Evolutionary conservation across 78 protist species (phyloP), one percentile per base, ranked within the genome.

Genomic region (Dictyostelium capitatum): DNA sequence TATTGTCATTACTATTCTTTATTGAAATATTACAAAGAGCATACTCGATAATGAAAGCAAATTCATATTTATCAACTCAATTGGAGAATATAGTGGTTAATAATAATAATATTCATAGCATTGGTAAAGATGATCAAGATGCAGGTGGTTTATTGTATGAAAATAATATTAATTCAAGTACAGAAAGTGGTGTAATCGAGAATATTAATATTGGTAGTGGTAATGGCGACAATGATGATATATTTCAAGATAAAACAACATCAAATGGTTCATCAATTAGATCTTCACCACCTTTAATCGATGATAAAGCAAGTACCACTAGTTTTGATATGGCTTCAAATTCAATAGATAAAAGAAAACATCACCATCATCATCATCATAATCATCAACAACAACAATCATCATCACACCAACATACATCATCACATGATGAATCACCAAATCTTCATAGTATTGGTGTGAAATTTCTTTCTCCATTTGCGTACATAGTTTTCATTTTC

Each of bases 11-110:
- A 15, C 79, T 90, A 56, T 90, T 79, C 72, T 20, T 90, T 6
- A 82, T 82, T 79, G 95, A 90, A 67, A 59, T 90, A 19, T 62
- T 90, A 43, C 95, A 90, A 59, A 56, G 90, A 50, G 47, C 59
- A 7, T 87, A 87, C 51, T 46, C 93, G 23, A 87, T 77, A 2
- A 87, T 87, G 14, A 48, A 70, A 51, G 23, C 59, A 41, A 78
- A 87, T 6, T 59, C 69, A 7, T 47, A 14, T 20, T 28, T 77
- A 20, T 56, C 73, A 41, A 12, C 69, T 14, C 56, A 8, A 51
- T 14, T 51, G 10, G 56, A 51, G 10, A 12, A 51, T 4, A 51
- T 8, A 51, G 10, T 12, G 1, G n/a, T 8, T 4, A 51, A 51
- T 4, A 12, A 51, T 1, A 51, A 14, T 51, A 12, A 51, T 51